Base-by-base conservation (phyloP, 495 filamentous ascomycete genomes). In the Monascus purpureus region DNA sequence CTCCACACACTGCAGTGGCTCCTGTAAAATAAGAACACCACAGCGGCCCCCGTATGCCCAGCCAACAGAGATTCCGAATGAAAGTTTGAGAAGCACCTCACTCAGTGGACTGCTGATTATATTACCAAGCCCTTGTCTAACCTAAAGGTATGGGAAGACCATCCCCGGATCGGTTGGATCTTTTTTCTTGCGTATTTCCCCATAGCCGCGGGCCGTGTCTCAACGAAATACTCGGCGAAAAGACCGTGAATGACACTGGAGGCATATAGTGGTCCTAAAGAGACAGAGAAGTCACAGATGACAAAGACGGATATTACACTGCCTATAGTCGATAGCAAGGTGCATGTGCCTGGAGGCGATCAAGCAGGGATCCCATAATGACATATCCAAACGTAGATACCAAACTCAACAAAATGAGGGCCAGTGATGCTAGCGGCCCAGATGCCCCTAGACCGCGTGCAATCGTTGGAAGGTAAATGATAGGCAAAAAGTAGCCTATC, bases 171-270 rank as follows among this genome's bases (percentile, higher is more conserved):
- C 66, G 1, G 59, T 47, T 16, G 45, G 49, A 8, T 40, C 29
- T 20, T 51, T 47, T 28, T 48, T 49, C 33, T 45, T 39, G 24
- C 54, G 50, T 5, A 77, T 45, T 18, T 67, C 59, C 15, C 53
- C 58, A 71, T 67, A 23, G 73, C 55, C 1, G 68, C 77, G 0
- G 68, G 59, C 68, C 73, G 78, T 3, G 66, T 69, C 0, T 59
- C 60, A 1, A 59, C 58, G 33, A 65, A 75, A 0, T 61, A 61
- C 0, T 75, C 75, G 0, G 72, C 76, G 38, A 76, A 79, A 1
- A 78, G 44, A 4, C 78, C 78, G 37, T 76, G 81, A 3, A 70
- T 38, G 8, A 82, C 38, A 18, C 59, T 63, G 37, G 81, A 81
- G 8, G 70, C 34, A 33, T 70, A 72, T 15, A 81, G 47, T 14